Conservation (phyloP, 306 rosid genomes). For the Vachellia pachyceras region DNA sequence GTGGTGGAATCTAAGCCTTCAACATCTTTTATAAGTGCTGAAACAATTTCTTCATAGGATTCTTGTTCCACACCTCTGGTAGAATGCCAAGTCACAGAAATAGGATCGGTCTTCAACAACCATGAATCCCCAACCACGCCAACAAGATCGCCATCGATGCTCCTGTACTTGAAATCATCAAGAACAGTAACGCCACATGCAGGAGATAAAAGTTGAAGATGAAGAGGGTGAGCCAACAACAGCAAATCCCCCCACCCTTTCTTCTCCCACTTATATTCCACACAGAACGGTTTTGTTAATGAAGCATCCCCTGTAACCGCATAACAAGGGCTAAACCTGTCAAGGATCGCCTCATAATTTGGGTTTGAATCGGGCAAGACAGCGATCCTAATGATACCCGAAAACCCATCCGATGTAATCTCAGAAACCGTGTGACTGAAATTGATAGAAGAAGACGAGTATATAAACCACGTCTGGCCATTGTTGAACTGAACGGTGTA, state of each 20-base stretch:
- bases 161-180: constrained; percentile 64
- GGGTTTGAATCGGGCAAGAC: constrained; percentile 52
- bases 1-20: constrained; percentile 48
- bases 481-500: constrained; percentile 66
- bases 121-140: constrained; percentile 89
- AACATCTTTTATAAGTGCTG: constrained; percentile 74
- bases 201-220: constrained; percentile 55
- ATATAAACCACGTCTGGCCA: constrained; percentile 77
- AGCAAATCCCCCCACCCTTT: constrained; percentile 72
- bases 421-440: constrained; percentile 38
- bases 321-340: constrained; percentile 67
- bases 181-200: constrained; percentile 50
- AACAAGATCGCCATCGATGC: constrained; percentile 83
- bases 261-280: constrained; percentile 79
- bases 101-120: constrained; percentile 54
- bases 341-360: constrained; percentile 50
- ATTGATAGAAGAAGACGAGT: constrained; percentile 60
- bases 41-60: constrained; percentile 55
- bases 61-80: constrained; percentile 57
- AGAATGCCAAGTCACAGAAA: constrained; percentile 75
- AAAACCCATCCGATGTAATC: constrained; percentile 57
- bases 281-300: constrained; percentile 49
- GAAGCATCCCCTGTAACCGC: constrained; percentile 72
- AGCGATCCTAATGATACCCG: constrained; percentile 69
- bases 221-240: constrained; percentile 90